Conservation (phyloP, 441 rosid genomes). For the Pelargonium fulgidum region DNA sequence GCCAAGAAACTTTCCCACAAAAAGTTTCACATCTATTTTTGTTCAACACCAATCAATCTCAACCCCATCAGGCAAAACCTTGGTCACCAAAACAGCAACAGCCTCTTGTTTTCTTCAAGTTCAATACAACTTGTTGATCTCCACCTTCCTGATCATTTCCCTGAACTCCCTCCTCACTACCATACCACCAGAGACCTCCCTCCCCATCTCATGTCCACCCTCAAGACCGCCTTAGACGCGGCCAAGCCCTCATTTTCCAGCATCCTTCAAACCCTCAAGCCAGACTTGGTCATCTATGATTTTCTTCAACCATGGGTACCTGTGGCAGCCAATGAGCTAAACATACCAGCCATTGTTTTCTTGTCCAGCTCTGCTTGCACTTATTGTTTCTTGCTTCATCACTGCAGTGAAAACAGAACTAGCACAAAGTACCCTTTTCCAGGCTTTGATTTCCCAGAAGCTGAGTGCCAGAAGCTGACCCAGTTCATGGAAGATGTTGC, state of each 20-base stretch:
- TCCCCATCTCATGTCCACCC: conserved; percentile 29
- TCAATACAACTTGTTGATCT: conserved; percentile 28
- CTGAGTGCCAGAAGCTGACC: conserved; percentile 1
- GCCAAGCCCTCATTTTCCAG: conserved; percentile 20
- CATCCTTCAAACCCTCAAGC: conserved; percentile 18
- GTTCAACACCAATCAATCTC: conserved; percentile 32
- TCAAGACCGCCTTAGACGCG: conserved; percentile 29
- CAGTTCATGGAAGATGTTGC: conserved; percentile 3
- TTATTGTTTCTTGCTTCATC: conserved; percentile 15
- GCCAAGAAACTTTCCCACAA: conserved; percentile 24
- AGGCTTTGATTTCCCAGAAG: conserved; percentile 7
- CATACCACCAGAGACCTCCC: conserved; percentile 38
- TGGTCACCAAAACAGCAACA: conserved; percentile 1
- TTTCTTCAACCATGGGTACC: conserved; percentile 34
- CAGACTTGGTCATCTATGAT: conserved; percentile 29
- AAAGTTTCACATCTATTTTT: conserved; percentile 23
- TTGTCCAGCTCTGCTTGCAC: conserved; percentile 13
- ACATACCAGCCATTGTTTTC: conserved; percentile 20
- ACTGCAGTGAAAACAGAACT: not conserved
- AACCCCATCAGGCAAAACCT: conserved; percentile 22
- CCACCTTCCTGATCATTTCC: conserved; percentile 23
- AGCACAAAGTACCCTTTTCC: conserved; percentile 18
- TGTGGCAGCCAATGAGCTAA: conserved; percentile 9
- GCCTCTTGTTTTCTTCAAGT: too few species aligned
- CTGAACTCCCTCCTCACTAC: conserved; percentile 32